Percentiles rank a stretch among this genome's conserved stretches.
phyloP scores from a whole-genome alignment of 2,329 filamentous ascomycete species.

The Fonsecaea multimorphosa region DNA sequence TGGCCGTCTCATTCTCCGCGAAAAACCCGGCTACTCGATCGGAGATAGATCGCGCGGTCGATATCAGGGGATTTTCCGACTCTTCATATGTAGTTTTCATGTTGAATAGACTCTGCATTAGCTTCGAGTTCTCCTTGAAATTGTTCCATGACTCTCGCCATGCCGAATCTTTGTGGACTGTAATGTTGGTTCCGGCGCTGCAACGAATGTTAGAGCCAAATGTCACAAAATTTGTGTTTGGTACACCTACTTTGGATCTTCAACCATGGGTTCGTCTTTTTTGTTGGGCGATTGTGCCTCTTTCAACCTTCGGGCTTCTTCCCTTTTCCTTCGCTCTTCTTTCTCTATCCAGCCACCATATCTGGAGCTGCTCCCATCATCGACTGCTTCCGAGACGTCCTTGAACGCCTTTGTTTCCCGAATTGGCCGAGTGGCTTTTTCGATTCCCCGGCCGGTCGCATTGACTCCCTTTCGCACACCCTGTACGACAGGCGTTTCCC shows the following conservation, averaged over 20 bases:
- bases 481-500: conserved; percentile 93
- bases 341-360: conserved; percentile 98
- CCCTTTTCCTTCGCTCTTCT: conserved; percentile 82
- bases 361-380: conserved; percentile 92
- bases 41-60: conserved; percentile 89
- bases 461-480: conserved; percentile 85
- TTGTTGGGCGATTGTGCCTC: conserved; percentile 61
- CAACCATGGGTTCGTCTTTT: conserved; percentile 69
- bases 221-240: not conserved
- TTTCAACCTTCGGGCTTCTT: conserved; percentile 73
- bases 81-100: conserved; percentile 90
- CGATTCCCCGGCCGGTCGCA: conserved; percentile 82
- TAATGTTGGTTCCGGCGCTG: conserved; percentile 92
- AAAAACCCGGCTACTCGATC: conserved; percentile 95
- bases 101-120: conserved; percentile 86
- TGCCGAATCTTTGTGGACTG: conserved; percentile 92
- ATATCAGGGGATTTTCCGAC: conserved; percentile 94
- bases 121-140: conserved; percentile 86
- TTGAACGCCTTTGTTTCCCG: conserved; percentile 94
- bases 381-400: conserved; percentile 89
- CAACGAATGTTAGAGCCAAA: conserved; percentile 35
- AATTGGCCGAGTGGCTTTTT: conserved; percentile 93
- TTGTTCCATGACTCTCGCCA: conserved; percentile 99
- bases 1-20: conserved; percentile 95
- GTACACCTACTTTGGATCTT: conserved; percentile 81